Conservation (phyloP, 2,329 filamentous ascomycete genomes). For the Bipolaris gigantea region DNA sequence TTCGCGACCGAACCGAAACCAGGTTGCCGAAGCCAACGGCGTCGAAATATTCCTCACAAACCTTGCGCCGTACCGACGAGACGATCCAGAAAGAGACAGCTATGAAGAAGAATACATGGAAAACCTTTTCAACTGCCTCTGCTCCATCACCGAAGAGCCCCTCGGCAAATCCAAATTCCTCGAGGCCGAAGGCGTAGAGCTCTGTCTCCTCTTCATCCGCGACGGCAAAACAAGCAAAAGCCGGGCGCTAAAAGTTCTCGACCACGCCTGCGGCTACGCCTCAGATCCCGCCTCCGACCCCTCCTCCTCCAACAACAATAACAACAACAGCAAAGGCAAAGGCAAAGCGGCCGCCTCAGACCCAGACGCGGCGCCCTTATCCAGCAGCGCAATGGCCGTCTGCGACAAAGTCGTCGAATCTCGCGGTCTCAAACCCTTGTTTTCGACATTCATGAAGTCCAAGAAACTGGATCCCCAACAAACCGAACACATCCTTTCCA, state of each 20-base stretch:
- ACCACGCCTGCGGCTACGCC: constrained; percentile 72
- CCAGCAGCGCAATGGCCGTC: constrained; percentile 56
- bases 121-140: constrained; percentile 86
- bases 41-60: constrained; percentile 81
- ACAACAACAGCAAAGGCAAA: constrained; percentile 22
- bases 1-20: constrained; percentile 65
- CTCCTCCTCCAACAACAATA: constrained; percentile 7
- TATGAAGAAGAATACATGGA: constrained; percentile 95
- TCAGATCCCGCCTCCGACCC: constrained; percentile 18
- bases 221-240: constrained; percentile 83
- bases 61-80: constrained; percentile 79
- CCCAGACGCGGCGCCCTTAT: constrained; percentile 11
- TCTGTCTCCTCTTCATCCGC: constrained; percentile 87
- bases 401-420: constrained; percentile 79
- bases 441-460: constrained; percentile 67
- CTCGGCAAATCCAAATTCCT: constrained; percentile 79
- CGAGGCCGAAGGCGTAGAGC: constrained; percentile 87
- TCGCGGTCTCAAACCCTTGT: constrained; percentile 80
- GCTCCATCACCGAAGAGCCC: constrained; percentile 75
- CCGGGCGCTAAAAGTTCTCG: constrained; percentile 77
- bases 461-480: constrained; percentile 71
- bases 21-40: constrained; percentile 67
- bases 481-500: constrained; percentile 78
- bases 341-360: constrained; percentile 14
- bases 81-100: constrained; percentile 80